Evolutionary conservation across 2,329 filamentous ascomycete genomes (phyloP).

Genomic region (Diaporthe citriasiana): DNA sequence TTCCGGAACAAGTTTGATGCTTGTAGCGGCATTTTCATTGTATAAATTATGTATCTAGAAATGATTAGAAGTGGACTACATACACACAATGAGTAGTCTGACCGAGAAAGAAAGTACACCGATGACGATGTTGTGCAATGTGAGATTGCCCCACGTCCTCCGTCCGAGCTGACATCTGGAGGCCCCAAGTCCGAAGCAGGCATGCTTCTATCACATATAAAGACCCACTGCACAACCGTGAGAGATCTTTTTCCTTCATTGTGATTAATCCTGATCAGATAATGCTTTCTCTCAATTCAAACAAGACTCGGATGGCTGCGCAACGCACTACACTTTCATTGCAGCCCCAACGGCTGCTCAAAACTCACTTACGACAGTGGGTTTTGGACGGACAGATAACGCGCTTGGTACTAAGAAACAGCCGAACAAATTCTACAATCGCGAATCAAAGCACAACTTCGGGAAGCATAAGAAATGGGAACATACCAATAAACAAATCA

Average conservation of each 20-base stretch:
- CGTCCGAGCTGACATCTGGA: slow-evolving; percentile 13
- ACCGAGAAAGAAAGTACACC: not conserved
- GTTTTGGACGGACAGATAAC: too few relatives aligned
- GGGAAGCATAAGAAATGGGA: not conserved
- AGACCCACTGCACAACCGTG: not conserved
- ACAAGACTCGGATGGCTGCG: slow-evolving; percentile 10
- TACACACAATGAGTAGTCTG: not conserved
- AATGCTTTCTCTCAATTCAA: not conserved
- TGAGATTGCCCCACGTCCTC: slow-evolving; percentile 22
- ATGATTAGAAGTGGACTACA: fast-evolving
- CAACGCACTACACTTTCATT: not conserved
- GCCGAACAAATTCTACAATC: not conserved
- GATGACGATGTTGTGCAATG: not conserved
- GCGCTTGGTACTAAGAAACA: not conserved
- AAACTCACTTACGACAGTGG: not conserved
- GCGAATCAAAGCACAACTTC: not conserved
- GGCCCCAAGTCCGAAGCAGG: not conserved
- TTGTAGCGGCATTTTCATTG: not conserved
- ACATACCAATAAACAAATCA: not conserved
- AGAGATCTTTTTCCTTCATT: too few relatives aligned
- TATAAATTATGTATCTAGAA: not conserved
- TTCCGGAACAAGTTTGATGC: too few relatives aligned
- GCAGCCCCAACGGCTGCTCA: not conserved
- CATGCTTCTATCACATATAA: not conserved
- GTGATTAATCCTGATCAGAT: not conserved